Conservation (phyloP, 2,329 filamentous ascomycete species). For the Colletotrichum musicola region DNA sequence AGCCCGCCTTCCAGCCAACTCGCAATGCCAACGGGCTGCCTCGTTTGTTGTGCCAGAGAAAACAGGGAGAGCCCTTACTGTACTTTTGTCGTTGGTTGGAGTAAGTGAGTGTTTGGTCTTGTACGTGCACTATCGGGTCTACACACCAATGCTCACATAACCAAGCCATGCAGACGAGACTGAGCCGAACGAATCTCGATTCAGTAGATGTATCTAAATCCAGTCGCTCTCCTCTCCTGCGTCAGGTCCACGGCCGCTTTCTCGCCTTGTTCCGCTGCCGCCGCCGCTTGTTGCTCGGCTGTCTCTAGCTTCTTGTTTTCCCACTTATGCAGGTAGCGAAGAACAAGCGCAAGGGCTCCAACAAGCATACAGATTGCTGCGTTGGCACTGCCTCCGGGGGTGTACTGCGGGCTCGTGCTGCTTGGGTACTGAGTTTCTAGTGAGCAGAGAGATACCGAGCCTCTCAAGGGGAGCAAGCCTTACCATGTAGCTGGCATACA, state of each 20-base stretch:
- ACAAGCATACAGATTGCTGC: slow-evolving; percentile 73
- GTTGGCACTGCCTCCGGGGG: slow-evolving; percentile 70
- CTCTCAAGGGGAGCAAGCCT: not conserved
- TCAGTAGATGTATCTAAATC: slow-evolving; percentile 49
- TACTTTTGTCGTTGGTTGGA: no score
- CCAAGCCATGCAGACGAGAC: not conserved
- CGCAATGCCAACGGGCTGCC: slow-evolving; percentile 1
- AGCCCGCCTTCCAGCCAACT: not conserved
- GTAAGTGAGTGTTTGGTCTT: not conserved
- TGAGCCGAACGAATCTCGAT: not conserved
- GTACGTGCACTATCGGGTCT: not conserved
- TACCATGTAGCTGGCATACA: slow-evolving; percentile 48
- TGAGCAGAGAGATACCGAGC: not conserved
- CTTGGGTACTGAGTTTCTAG: slow-evolving; percentile 57
- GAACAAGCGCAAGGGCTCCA: slow-evolving; percentile 62
- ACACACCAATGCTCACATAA: not conserved
- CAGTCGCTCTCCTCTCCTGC: slow-evolving; percentile 41
- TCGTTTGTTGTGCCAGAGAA: not conserved
- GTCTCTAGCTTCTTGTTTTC: slow-evolving; percentile 72
- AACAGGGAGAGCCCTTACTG: not conserved
- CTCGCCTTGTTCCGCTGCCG: slow-evolving; percentile 37
- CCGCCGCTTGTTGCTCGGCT: slow-evolving; percentile 50
- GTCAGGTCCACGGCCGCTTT: slow-evolving; percentile 15
- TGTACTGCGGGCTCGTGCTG: slow-evolving; percentile 57
- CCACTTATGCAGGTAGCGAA: slow-evolving; percentile 67